Evolutionary conservation across 2,329 filamentous ascomycete species (phyloP).

Genomic region (Alternaria brassicicola): DNA sequence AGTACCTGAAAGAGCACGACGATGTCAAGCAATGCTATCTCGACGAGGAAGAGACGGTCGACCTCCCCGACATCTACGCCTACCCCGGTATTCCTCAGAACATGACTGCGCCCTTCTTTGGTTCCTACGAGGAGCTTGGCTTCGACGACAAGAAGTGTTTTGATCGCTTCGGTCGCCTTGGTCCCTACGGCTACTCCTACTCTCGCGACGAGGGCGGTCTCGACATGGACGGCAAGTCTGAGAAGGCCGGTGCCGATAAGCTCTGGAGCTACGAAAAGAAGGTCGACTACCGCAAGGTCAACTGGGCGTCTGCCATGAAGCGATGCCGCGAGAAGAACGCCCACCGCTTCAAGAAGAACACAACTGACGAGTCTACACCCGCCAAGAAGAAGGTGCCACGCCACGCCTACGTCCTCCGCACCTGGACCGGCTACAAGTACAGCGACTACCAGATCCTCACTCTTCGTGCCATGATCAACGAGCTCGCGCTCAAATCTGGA

Average conservation of each 20-base stretch:
- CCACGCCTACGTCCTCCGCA: conserved; percentile 83
- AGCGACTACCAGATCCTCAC: conserved; percentile 79
- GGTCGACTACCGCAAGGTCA: conserved; percentile 55
- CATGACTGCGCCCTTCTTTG: conserved; percentile 56
- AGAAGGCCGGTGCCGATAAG: conserved; percentile 53
- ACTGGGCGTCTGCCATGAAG: conserved; percentile 57
- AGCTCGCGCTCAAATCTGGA: conserved; percentile 79
- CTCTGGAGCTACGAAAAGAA: conserved; percentile 58
- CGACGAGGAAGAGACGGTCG: conserved; percentile 62
- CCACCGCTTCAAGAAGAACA: conserved; percentile 52
- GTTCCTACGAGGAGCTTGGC: conserved; percentile 56
- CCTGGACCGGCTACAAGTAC: conserved; percentile 83
- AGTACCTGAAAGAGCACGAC: conserved; percentile 57
- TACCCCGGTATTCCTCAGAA: conserved; percentile 63
- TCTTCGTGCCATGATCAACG: conserved; percentile 81
- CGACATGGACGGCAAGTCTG: conserved; percentile 55
- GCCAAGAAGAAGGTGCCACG: conserved; percentile 58
- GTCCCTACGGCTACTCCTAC: conserved; percentile 59
- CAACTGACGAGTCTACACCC: conserved; percentile 34
- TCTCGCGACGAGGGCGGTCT: conserved; percentile 54
- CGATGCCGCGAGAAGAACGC: conserved; percentile 58
- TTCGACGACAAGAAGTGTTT: conserved; percentile 57
- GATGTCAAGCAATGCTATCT: conserved; percentile 67
- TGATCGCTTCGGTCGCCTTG: conserved; percentile 58
- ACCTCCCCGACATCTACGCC: conserved; percentile 67